A percentile compares a stretch with the other conserved stretches of the same genome.
Evolutionary conservation across 2,329 filamentous ascomycete genomes (phyloP).

Genomic region (Dactylellina cionopaga): DNA sequence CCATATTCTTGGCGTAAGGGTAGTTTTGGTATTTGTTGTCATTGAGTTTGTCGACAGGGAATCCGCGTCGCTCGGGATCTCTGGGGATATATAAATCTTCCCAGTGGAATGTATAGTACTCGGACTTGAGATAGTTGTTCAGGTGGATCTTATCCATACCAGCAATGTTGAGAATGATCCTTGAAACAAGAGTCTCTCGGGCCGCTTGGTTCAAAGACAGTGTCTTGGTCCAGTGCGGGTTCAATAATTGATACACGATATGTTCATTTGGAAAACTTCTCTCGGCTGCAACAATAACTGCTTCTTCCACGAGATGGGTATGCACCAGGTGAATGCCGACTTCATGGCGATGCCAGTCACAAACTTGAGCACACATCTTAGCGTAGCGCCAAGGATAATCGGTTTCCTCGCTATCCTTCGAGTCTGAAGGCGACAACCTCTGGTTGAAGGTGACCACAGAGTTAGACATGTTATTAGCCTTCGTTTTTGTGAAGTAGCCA

Average conservation of each 20-base stretch:
- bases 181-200: slow-evolving; percentile 63
- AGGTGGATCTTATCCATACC: slow-evolving; percentile 59
- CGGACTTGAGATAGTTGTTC: slow-evolving; percentile 61
- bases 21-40: slow-evolving; percentile 64
- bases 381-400: slow-evolving; percentile 68
- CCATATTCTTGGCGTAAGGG: slow-evolving; percentile 64
- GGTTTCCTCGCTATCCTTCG: slow-evolving; percentile 58
- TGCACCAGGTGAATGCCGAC: slow-evolving; percentile 63
- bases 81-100: slow-evolving; percentile 63
- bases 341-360: slow-evolving; percentile 66
- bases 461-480: slow-evolving; percentile 55
- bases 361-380: slow-evolving; percentile 64
- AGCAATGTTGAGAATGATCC: slow-evolving; percentile 62
- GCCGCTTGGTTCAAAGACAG: slow-evolving; percentile 65
- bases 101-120: slow-evolving; percentile 64
- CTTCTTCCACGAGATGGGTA: slow-evolving; percentile 65
- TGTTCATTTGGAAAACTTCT: slow-evolving; percentile 63
- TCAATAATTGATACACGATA: slow-evolving; percentile 62
- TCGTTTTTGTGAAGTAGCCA: not conserved
- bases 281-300: slow-evolving; percentile 64
- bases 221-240: slow-evolving; percentile 66
- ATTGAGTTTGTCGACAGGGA: slow-evolving; percentile 59
- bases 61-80: slow-evolving; percentile 63
- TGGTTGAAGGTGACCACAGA: slow-evolving; percentile 67
- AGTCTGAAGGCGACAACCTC: slow-evolving; percentile 59